Base-by-base conservation (phyloP, 208 protist genomes). In the Leishmania braziliensis region DNA sequence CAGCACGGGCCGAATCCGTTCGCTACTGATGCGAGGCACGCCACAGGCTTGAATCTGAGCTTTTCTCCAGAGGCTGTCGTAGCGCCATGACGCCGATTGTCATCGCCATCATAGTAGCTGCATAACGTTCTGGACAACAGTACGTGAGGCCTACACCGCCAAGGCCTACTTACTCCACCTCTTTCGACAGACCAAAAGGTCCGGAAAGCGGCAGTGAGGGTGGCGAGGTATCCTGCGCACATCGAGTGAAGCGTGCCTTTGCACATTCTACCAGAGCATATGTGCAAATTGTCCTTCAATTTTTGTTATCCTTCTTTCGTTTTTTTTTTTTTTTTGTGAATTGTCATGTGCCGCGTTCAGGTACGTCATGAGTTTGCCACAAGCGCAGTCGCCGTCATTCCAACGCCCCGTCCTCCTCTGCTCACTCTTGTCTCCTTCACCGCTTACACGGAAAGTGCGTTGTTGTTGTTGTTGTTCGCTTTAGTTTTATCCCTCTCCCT, bases 211-310 rank as follows among this genome's bases (percentile, higher is more conserved):
- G 56, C 56, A 60, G 56, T n/a, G 20, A 8, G 0, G 3, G 56
- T 60, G 56, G 20, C 3, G 23, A n/a, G 56, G 26, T n/a, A n/a
- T 60, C 56, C 6, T 60, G 56, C 8, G 20, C 20, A n/a, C 26
- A 5, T n/a, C 20, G 56, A 60, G 56, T 26, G 56, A 60, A 60
- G 14, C 6, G 56, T n/a, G 56, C 26, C 56, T n/a, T 23, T 60
- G 56, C 23, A 26, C 56, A n/a, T 23, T n/a, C 56, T 26, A 60
- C 56, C 56, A 60, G 56, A 9, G 14, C 56, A 0, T 96, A 99
- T 84, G 98, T 98, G 96, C 65, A 98, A 43, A 75, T 97, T 26
- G 94, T 77, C 0, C 76, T 90, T 10, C 88, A 86, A 14, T 81
- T 95, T 46, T 46, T 46, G 4, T 4, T 46, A 2, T 46, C 3